Conservation (phyloP, 2,329 filamentous ascomycete genomes). For the Pseudopyricularia cyperi region DNA sequence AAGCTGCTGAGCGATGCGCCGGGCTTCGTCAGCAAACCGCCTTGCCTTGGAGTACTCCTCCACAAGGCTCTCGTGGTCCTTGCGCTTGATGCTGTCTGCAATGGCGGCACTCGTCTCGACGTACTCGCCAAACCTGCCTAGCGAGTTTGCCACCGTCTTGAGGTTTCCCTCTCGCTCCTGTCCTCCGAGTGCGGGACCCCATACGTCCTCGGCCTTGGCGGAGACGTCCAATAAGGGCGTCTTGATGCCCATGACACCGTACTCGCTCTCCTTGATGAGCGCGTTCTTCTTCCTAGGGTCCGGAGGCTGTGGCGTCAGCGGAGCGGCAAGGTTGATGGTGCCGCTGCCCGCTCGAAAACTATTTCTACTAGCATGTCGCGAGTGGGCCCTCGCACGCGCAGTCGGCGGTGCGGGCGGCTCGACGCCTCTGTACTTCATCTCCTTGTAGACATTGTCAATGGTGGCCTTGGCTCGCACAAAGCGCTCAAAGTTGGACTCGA, state of each 20-base stretch:
- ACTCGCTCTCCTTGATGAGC: conserved; percentile 82
- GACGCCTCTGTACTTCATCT: conserved; percentile 70
- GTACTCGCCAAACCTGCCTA: conserved; percentile 69
- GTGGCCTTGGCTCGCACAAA: conserved; percentile 96
- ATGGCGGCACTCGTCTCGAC: conserved; percentile 71
- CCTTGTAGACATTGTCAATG: conserved; percentile 96
- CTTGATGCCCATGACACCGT: conserved; percentile 80
- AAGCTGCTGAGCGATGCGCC: conserved; percentile 47
- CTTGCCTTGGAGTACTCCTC: conserved; percentile 80
- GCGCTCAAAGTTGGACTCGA: conserved; percentile 96
- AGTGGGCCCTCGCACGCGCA: conserved; percentile 34
- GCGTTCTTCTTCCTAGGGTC: conserved; percentile 75
- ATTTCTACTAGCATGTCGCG: conserved; percentile 53
- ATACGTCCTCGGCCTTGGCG: conserved; percentile 91
- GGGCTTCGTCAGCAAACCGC: conserved; percentile 67
- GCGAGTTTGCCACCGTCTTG: conserved; percentile 59
- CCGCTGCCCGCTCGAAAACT: conserved; percentile 44
- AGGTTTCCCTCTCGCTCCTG: conserved; percentile 82
- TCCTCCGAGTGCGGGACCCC: conserved; percentile 86
- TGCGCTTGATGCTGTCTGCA: conserved; percentile 74
- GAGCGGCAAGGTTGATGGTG: conserved; percentile 20
- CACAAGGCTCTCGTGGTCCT: conserved; percentile 77
- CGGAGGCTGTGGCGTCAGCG: conserved; percentile 20
- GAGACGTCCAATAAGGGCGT: conserved; percentile 77
- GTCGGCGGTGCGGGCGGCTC: conserved; percentile 30